These are phyloP conservation scores for Fonsecaea pugnacius DNA, from an alignment of 2,329 filamentous ascomycete genomes.

Conservation along the genomic window DNA sequence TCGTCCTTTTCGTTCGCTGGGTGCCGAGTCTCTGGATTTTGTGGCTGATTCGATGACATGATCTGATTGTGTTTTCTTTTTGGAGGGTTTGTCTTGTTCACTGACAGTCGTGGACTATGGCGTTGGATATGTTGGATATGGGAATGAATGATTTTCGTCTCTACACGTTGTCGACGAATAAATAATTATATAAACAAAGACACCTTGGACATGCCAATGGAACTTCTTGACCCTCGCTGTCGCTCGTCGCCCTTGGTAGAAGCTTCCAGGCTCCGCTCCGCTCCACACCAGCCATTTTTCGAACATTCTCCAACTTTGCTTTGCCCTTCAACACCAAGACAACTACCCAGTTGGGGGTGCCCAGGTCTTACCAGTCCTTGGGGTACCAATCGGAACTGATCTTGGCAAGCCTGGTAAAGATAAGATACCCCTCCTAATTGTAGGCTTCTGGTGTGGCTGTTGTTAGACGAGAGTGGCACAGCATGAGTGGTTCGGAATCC, in stretches of 20 bases:
- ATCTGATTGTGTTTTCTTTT: background rate
- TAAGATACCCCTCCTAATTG: background rate
- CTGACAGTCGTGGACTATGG: background rate
- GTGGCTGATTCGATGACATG: background rate
- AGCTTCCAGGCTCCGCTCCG: background rate
- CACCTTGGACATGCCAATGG: background rate
- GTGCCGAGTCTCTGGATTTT: background rate
- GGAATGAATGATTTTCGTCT: background rate
- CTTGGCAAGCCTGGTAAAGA: background rate
- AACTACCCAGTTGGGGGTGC: background rate
- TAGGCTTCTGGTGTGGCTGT: too few species aligned
- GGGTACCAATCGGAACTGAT: background rate
- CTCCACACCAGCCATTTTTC: background rate
- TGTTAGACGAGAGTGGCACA: too few species aligned
- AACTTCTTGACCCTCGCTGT: background rate
- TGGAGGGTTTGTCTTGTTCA: background rate
- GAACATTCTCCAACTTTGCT: constrained; percentile 1
- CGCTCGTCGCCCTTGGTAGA: background rate
- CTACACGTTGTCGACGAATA: background rate
- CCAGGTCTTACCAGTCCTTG: background rate
- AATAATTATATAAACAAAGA: too few species aligned
- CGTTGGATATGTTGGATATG: too few species aligned
- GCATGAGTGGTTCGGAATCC: too few species aligned
- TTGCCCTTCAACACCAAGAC: background rate
- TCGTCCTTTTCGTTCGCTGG: background rate